Conservation (phyloP, 2,329 filamentous ascomycete genomes). For the Diaporthe citriasiana region DNA sequence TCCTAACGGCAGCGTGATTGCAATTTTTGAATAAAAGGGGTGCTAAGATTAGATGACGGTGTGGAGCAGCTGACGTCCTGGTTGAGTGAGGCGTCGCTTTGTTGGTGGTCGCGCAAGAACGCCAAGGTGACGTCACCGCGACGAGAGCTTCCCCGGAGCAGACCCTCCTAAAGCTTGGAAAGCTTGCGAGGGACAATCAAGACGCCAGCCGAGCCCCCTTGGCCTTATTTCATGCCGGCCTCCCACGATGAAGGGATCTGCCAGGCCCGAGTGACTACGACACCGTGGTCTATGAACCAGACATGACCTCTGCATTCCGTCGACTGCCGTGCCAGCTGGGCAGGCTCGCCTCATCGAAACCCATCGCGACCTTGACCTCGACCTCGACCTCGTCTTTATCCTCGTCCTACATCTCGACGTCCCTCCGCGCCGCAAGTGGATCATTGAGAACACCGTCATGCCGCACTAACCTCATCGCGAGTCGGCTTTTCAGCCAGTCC, state of each 20-base stretch:
- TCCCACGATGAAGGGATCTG: not conserved
- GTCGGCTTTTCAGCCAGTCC: slow-evolving; percentile 24
- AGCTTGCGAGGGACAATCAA: not conserved
- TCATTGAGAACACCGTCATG: not conserved
- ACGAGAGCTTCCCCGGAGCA: not conserved
- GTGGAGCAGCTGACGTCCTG: slow-evolving; percentile 28
- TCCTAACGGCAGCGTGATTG: not conserved
- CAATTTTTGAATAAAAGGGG: not conserved
- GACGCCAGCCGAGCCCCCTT: not conserved
- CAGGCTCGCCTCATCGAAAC: slow-evolving; percentile 38
- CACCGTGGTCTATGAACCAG: slow-evolving; percentile 32
- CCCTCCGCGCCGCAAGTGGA: not conserved
- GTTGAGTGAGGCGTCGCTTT: slow-evolving; percentile 15
- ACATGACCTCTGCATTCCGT: slow-evolving; percentile 45
- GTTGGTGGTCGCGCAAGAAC: not conserved
- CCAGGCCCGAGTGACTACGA: not conserved
- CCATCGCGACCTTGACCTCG: not conserved
- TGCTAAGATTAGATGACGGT: slow-evolving; percentile 14
- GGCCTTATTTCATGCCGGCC: not conserved
- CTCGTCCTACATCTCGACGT: slow-evolving; percentile 8
- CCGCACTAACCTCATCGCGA: not conserved
- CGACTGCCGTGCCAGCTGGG: slow-evolving; percentile 44
- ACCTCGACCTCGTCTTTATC: slow-evolving; percentile 27
- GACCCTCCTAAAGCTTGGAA: slow-evolving; percentile 21
- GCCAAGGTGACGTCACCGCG: slow-evolving; percentile 20